Evolutionary conservation across 2,329 filamentous ascomycete genomes (phyloP), one percentile per base, ranked within the genome.

Genomic region (Talaromyces albobiverticillius): DNA sequence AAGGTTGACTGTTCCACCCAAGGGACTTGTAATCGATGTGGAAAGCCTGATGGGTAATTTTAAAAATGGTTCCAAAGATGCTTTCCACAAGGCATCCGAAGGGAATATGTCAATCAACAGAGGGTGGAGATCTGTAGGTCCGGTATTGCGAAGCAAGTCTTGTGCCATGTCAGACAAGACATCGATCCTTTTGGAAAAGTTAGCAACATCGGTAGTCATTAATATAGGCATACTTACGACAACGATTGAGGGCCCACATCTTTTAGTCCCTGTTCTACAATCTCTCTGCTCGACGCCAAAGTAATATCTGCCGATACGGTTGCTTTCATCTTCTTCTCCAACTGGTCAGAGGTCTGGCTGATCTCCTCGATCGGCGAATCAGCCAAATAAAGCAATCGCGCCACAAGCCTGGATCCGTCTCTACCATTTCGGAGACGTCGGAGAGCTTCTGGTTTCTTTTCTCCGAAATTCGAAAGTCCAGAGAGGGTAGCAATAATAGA

Each of bases 1-100:
- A 3, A 96, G 72, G 59, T 87, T 85, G 5, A 88, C 81, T 1
- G 83, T 83, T 3, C 90, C 90, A 0, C 83, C 84, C 6, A 96
- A 75, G 22, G 79, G 80, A 64, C 85, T 92, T 2, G 87, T 89
- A 4, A 96, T 82, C 0, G 89, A 83, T 3, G 95, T 71, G 0
- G 89, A 85, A 4, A 82, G 76, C 25, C 67, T 64, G 16, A 70
- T 69, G 22, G 71, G 68, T 22, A 71, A 57, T 34, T 64, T 62
- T 36, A 74, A 70, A 54, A 90, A 79, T 1, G 72, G 73, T 0
- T 67, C 64, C 2, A 96, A 70, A 13, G 88, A 81, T 13, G 76
- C 61, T 61, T 80, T 77, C 91, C 92, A 96, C 9, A 82, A 71
- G 2, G 79, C 72, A 0, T 76, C 72, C 60, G 80, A 80, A 0